phyloP scores from a whole-genome alignment of 345 rosid genomes.

The Schrenkiella parvula region DNA sequence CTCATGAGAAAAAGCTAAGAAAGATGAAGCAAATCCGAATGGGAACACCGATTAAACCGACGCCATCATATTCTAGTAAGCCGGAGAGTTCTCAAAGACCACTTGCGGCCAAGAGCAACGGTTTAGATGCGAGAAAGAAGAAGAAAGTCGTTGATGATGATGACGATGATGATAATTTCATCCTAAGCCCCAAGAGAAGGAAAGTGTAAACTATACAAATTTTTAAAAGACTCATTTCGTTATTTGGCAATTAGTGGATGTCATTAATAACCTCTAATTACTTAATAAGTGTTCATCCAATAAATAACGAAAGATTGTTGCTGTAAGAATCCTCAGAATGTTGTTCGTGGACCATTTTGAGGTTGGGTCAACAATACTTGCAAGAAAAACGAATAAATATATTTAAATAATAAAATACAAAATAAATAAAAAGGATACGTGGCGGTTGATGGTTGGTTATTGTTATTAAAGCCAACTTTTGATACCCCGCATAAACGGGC shows the following conservation, averaged over 20 bases:
- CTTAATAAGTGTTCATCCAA: neutral
- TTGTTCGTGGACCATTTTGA: neutral
- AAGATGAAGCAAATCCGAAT: constrained; percentile 69
- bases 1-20: constrained; percentile 80
- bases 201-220: constrained; percentile 44
- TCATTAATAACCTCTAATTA: neutral
- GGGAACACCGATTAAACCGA: constrained; percentile 62
- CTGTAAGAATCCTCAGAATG: neutral
- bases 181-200: constrained; percentile 66
- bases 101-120: constrained; percentile 34
- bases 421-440: no score
- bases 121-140: constrained; percentile 52
- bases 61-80: constrained; percentile 44
- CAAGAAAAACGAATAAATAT: no score
- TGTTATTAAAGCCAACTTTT: no score
- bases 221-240: neutral
- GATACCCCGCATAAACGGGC: no score
- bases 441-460: no score
- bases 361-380: no score
- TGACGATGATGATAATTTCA: constrained; percentile 48
- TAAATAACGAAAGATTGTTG: neutral
- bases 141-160: constrained; percentile 49
- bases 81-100: constrained; percentile 69
- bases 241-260: neutral
- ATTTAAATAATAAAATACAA: no score